A percentile compares a stretch with the other conserved stretches of the same genome.
phyloP scores from a whole-genome alignment of 2,329 filamentous ascomycete genomes.

The Sporothrix variecibatus region DNA sequence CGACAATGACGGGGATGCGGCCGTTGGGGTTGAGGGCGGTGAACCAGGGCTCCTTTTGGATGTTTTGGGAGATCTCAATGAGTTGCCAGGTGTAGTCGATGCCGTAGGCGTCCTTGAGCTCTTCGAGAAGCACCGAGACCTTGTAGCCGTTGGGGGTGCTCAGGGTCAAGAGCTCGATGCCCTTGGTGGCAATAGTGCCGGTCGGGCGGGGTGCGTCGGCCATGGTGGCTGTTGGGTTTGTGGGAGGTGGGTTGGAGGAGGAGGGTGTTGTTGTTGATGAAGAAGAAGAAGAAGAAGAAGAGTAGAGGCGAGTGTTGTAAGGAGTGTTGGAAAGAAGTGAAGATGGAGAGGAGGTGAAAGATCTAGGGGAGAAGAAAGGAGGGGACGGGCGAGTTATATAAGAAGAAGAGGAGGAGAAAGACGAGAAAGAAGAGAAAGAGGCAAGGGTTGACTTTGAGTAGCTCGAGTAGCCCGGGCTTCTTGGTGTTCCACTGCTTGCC shows the following conservation, averaged over 20 bases:
- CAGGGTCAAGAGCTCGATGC: constrained; percentile 65
- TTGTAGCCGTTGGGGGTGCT: constrained; percentile 49
- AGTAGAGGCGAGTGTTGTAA: background rate
- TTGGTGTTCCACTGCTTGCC: background rate
- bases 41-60: constrained; percentile 70
- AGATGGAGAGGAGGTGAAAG: background rate
- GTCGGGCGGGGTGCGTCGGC: constrained; percentile 45
- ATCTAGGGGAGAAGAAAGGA: background rate
- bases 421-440: background rate
- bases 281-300: background rate
- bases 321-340: background rate
- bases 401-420: background rate
- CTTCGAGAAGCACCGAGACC: constrained; percentile 62
- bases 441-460: background rate
- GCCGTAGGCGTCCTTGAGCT: constrained; percentile 66
- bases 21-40: constrained; percentile 64
- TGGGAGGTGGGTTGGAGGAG: background rate
- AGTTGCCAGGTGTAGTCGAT: constrained; percentile 59
- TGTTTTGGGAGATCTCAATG: constrained; percentile 62
- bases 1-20: constrained; percentile 65
- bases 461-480: background rate
- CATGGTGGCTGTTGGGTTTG: constrained; percentile 32
- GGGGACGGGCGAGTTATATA: constrained; percentile 12
- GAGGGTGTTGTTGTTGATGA: background rate
- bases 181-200: constrained; percentile 61